Evolutionary conservation across 257 asterid species (phyloP).

Genomic region (Marsdenia floribunda): DNA sequence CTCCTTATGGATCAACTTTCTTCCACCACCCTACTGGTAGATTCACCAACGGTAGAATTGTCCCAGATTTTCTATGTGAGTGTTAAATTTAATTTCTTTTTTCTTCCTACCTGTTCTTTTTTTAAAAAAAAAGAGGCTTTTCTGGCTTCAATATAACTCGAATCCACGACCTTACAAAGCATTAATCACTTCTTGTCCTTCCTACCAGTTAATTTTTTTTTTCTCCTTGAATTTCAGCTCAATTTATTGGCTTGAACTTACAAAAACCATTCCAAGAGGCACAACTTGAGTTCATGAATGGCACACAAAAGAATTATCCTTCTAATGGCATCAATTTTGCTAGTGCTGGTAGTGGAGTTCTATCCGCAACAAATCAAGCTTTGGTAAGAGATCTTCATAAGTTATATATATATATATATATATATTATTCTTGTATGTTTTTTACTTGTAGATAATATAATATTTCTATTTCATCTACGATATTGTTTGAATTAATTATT

Average conservation of each 20-base stretch:
- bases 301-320: conserved; percentile 39
- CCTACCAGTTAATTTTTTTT: too few species aligned
- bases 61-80: conserved; percentile 64
- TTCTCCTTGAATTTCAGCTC: conserved; percentile 26
- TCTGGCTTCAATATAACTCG: too few species aligned
- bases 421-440: too few species aligned
- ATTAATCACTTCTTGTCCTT: too few species aligned
- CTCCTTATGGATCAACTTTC: conserved; percentile 70
- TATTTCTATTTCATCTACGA: too few species aligned
- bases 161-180: too few species aligned
- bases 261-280: conserved; percentile 61
- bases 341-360: conserved; percentile 85
- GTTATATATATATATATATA: too few species aligned
- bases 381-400: conserved; percentile 28
- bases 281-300: conserved; percentile 36
- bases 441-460: too few species aligned
- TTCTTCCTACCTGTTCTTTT: too few species aligned
- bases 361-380: conserved; percentile 46
- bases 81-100: not conserved
- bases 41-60: conserved; percentile 75
- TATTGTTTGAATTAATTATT: too few species aligned
- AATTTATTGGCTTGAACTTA: conserved; percentile 47
- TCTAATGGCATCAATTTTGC: conserved; percentile 75
- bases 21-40: conserved; percentile 77
- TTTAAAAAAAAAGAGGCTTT: too few species aligned